Percentiles rank a stretch among this genome's conserved stretches.
Evolutionary conservation across 495 filamentous ascomycete species (phyloP).

Genomic region (Penicillium ucsense): DNA sequence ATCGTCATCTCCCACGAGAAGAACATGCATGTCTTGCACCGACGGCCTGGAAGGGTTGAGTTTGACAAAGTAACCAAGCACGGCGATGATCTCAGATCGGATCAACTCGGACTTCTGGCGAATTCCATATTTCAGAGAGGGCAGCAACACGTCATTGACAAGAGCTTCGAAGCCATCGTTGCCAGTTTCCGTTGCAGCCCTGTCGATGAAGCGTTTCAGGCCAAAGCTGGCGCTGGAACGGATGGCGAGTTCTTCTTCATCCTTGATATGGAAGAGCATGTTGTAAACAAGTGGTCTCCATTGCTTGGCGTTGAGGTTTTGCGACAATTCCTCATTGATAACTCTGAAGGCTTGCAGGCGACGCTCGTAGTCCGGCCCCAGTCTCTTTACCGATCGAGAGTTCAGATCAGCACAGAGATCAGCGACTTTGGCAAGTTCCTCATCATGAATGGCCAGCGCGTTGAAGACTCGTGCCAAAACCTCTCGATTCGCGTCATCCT

Average conservation of each 20-base stretch:
- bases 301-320: slow-evolving; percentile 55
- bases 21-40: slow-evolving; percentile 62
- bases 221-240: slow-evolving; percentile 74
- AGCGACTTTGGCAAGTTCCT: slow-evolving; percentile 52
- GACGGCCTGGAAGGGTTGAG: slow-evolving; percentile 55
- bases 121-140: slow-evolving; percentile 64
- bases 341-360: slow-evolving; percentile 66
- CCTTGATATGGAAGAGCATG: slow-evolving; percentile 76
- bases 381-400: slow-evolving; percentile 51
- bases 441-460: slow-evolving; percentile 55
- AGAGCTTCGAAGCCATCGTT: slow-evolving; percentile 40
- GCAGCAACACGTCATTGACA: slow-evolving; percentile 54
- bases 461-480: slow-evolving; percentile 60
- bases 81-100: slow-evolving; percentile 64
- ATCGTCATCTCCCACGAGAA: slow-evolving; percentile 69
- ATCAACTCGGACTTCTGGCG: slow-evolving; percentile 74
- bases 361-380: slow-evolving; percentile 80
- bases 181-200: slow-evolving; percentile 25
- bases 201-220: slow-evolving; percentile 71
- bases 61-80: slow-evolving; percentile 69
- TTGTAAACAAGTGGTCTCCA: slow-evolving; percentile 91
- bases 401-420: slow-evolving; percentile 72
- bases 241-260: slow-evolving; percentile 80
- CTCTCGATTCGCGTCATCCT: slow-evolving; percentile 62
- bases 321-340: slow-evolving; percentile 49